Percentiles rank a stretch among this genome's conserved stretches.
Evolutionary conservation across 2,329 filamentous ascomycete species (phyloP).

Genomic region (Fusarium globosum): DNA sequence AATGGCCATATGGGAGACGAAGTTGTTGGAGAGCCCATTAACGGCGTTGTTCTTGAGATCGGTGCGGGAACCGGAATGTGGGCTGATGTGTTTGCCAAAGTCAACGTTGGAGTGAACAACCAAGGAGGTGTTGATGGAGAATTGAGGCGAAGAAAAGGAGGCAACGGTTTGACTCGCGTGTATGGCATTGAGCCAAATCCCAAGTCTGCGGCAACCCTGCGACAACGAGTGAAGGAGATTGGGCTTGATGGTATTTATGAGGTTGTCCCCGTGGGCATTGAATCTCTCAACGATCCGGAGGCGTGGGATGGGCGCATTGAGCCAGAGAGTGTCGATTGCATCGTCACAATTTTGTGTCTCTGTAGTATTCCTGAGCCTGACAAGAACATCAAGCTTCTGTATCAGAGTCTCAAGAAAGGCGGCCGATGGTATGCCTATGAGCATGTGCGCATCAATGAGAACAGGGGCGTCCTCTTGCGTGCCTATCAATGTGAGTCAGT

Average conservation of each 20-base stretch:
- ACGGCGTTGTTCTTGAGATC: constrained; percentile 69
- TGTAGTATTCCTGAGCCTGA: constrained; percentile 72
- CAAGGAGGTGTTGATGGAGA: constrained; percentile 32
- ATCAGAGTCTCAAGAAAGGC: constrained; percentile 68
- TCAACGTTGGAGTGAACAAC: constrained; percentile 30
- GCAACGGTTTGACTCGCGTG: constrained; percentile 56
- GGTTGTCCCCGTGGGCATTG: constrained; percentile 71
- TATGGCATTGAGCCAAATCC: constrained; percentile 74
- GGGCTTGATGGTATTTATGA: constrained; percentile 69
- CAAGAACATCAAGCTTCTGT: constrained; percentile 65
- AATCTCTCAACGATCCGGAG: constrained; percentile 60
- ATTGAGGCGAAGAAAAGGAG: constrained; percentile 24
- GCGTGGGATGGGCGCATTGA: constrained; percentile 60
- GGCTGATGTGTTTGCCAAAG: constrained; percentile 62
- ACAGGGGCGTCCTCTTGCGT: constrained; percentile 54
- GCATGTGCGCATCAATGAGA: constrained; percentile 60
- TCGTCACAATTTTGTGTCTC: constrained; percentile 70
- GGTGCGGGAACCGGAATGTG: constrained; percentile 71
- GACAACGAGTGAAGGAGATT: constrained; percentile 58
- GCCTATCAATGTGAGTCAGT: constrained; percentile 63
- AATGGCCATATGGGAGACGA: constrained; percentile 52
- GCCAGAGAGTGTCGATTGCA: constrained; percentile 65
- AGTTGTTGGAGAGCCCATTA: constrained; percentile 52
- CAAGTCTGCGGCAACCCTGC: constrained; percentile 61
- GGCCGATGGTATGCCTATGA: constrained; percentile 73